Base-by-base conservation (phyloP, 1,139 yeast species). In the Pneumocystis wakefieldiae region DNA sequence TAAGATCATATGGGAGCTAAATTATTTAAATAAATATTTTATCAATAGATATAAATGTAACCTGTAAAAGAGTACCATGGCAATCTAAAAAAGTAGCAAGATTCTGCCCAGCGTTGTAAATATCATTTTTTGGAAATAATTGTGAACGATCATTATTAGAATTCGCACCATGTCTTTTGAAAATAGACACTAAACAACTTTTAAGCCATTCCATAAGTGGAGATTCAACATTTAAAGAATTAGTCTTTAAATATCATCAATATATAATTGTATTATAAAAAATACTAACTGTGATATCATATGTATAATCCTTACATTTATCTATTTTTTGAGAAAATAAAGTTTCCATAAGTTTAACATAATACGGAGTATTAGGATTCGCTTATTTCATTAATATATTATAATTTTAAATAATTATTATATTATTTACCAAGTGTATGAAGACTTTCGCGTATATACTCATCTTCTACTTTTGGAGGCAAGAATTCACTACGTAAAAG, bases 381-480 rank as follows among this genome's bases (percentile, higher is more conserved):
- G 75, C 38, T 41, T 57, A n/a, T 8, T 36, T 19, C 41, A 19
- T 36, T 8, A 35, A 35, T 19, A 32, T n/a, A 24, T 19, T 19
- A 8, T 36, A 57, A 57, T 41, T 17, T 19, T 17, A 41, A 41
- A 15, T n/a, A 15, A 15, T 39, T 41, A 17, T 17, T 41, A 17
- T 41, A 19, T 36, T 36, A 69, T 71, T 89, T 92, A 0, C 94
- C 87, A 66, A 92, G 76, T 39, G 92, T 87, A 67, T 84, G 83
- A 66, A 94, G 76, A 0, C 96, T 96, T 70, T 90, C 96, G 70
- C 87, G 86, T 65, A 92, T 86, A 12, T 89, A 82, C 70, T 87
- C 89, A 71, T 92, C 97, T 69, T 91, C 94, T 67, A 88, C 92
- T 64, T 88, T 90, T 0, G 88, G 87, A 0, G 97, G 96, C 42